These are phyloP conservation scores for Ensete glaucum DNA, from an alignment of 176 grass and related monocot genomes.

Conservation along the genomic window DNA sequence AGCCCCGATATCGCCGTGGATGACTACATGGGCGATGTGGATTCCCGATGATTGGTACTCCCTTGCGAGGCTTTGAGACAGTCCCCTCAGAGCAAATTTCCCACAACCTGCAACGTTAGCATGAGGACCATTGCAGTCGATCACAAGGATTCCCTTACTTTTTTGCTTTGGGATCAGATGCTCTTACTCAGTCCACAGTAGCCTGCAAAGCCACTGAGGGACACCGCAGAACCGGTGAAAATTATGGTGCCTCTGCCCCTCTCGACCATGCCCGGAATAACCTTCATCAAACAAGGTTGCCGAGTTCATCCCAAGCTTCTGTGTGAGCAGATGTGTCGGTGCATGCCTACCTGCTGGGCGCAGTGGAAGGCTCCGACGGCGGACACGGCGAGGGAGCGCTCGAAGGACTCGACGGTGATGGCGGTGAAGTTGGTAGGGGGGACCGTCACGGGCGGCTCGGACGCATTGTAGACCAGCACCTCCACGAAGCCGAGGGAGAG, in stretches of 20 bases:
- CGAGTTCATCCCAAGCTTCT: background rate
- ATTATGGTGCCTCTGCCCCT: conserved; percentile 78
- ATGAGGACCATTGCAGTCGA: background rate
- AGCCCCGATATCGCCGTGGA: conserved; percentile 53
- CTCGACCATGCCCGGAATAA: conserved; percentile 82
- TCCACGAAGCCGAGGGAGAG: conserved; percentile 77
- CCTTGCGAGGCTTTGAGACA: conserved; percentile 65
- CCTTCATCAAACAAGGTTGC: conserved; percentile 19
- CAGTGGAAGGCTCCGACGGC: conserved; percentile 79
- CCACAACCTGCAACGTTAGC: conserved; percentile 39
- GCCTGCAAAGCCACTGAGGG: conserved; percentile 48
- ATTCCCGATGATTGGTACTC: conserved; percentile 70
- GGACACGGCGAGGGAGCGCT: conserved; percentile 46
- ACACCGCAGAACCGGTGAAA: conserved; percentile 77
- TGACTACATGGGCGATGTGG: conserved; percentile 79
- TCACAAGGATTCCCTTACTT: too few species aligned
- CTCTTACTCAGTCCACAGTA: conserved; percentile 51
- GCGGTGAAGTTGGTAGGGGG: conserved; percentile 44
- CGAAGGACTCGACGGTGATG: conserved; percentile 47
- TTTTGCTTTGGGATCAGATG: background rate
- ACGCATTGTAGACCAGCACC: conserved; percentile 89
- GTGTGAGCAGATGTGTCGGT: background rate
- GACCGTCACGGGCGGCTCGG: conserved; percentile 21
- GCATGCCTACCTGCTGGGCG: conserved; percentile 49
- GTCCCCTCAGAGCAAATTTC: conserved; percentile 74